Conservation (phyloP, 1,284 basidiomycete species). For the Papiliotrema flavescens region DNA sequence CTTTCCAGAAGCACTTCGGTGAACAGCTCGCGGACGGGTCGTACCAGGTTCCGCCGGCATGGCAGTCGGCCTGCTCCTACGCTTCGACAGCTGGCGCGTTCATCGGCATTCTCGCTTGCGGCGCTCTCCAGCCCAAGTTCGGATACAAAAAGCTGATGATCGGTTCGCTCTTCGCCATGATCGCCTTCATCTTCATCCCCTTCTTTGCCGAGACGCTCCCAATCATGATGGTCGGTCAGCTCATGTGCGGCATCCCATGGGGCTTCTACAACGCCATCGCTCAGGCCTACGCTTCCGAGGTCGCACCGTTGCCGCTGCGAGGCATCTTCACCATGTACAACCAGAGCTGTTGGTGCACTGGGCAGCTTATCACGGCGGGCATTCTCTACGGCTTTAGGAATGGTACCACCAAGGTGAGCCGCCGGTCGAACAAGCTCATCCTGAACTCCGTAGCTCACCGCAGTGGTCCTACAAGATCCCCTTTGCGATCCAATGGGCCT, state of each 20-base stretch:
- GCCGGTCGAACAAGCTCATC: slow-evolving; percentile 34
- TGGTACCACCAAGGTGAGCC: background rate
- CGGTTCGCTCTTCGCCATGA: slow-evolving; percentile 19
- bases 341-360: slow-evolving; percentile 37
- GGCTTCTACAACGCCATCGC: slow-evolving; percentile 24
- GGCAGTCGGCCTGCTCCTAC: slow-evolving; percentile 50
- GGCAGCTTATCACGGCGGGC: slow-evolving; percentile 34
- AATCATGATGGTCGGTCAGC: slow-evolving; percentile 31
- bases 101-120: slow-evolving; percentile 44
- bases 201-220: slow-evolving; percentile 25
- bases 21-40: background rate
- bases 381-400: slow-evolving; percentile 29
- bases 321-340: slow-evolving; percentile 38
- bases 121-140: slow-evolving; percentile 36
- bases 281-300: slow-evolving; percentile 32
- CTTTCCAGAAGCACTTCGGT: slow-evolving; percentile 21
- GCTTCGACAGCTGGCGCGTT: slow-evolving; percentile 39
- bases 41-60: slow-evolving; percentile 48
- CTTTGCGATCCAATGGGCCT: slow-evolving; percentile 49
- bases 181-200: slow-evolving; percentile 26
- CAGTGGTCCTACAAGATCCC: slow-evolving; percentile 39
- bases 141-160: slow-evolving; percentile 34
- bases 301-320: slow-evolving; percentile 37
- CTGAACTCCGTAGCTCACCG: slow-evolving; percentile 22
- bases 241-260: slow-evolving; percentile 33